phyloP scores from a whole-genome alignment of 805 yeast genomes.

The Wilhelminamyces savonicus region DNA sequence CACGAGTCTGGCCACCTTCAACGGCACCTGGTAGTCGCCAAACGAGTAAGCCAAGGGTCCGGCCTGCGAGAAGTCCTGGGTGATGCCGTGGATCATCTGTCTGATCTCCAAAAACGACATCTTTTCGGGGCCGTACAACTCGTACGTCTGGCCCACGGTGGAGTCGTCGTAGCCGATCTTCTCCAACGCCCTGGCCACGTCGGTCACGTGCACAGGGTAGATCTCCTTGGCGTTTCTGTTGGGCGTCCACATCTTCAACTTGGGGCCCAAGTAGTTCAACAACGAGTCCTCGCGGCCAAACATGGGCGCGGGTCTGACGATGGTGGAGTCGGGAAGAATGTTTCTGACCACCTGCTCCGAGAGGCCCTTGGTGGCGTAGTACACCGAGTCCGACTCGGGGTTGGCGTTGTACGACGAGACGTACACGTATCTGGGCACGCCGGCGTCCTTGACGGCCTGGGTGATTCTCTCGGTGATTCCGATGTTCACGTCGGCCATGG shows the following conservation, averaged over 20 bases:
- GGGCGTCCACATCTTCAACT: constrained; percentile 56
- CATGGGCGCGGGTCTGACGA: constrained; percentile 80
- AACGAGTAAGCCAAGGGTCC: constrained; percentile 40
- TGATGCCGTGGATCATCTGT: constrained; percentile 61
- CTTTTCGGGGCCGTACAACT: constrained; percentile 67
- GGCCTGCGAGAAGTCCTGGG: constrained; percentile 40
- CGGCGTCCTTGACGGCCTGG: constrained; percentile 59
- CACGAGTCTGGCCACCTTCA: constrained; percentile 37
- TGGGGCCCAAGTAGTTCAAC: constrained; percentile 53
- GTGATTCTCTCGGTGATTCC: constrained; percentile 77
- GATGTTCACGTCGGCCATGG: constrained; percentile 78
- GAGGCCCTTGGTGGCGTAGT: constrained; percentile 70
- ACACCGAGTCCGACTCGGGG: constrained; percentile 60
- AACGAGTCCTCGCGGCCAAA: constrained; percentile 70
- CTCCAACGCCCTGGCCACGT: constrained; percentile 76
- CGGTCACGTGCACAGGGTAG: constrained; percentile 69
- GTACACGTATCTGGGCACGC: constrained; percentile 69
- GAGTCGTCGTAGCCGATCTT: constrained; percentile 75
- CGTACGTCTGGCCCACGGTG: constrained; percentile 70
- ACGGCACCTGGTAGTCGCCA: constrained; percentile 39
- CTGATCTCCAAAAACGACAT: constrained; percentile 58
- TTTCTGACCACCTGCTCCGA: constrained; percentile 70
- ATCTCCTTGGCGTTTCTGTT: constrained; percentile 56
- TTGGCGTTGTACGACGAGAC: constrained; percentile 76
- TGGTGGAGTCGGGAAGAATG: constrained; percentile 67